Base-by-base conservation (phyloP, 2,329 filamentous ascomycete genomes). In the Emericellopsis cladophorae region DNA sequence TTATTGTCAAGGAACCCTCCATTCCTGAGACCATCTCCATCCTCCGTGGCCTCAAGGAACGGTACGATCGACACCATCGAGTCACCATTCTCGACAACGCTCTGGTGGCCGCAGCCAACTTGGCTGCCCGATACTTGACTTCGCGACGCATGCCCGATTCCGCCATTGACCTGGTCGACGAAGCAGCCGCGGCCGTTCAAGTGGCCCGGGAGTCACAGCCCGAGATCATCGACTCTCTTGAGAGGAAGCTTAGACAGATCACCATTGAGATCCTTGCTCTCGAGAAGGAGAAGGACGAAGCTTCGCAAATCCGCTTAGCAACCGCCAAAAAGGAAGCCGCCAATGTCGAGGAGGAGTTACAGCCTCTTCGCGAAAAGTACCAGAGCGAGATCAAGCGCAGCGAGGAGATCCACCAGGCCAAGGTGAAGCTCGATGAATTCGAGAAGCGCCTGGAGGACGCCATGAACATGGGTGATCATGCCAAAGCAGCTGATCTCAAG, bases 241-340 rank as follows among this genome's bases (percentile, higher is more conserved):
- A 98, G 64, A 81, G 92, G 49, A 86, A 81, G 54, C 72, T 88
- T 46, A 83, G 88, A 44, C 92, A 98, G 62, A 73, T 96, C 41
- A 83, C 94, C 61, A 98, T 98, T 51, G 92, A 98, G 62, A 98
- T 98, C 43, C 90, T 95, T 55, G 92, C 92, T 31, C 68, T 98
- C 38, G 81, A 87, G 49, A 84, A 90, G 54, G 92, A 98, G 59
- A 90, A 94, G 60, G 92, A 98, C 51, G 86, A 95, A 4, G 87
- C 88, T 5, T 95, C 92, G 18, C 84, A 89, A 60, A 65, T 79
- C 39, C 86, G 92, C 50, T 75, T 98, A 35, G 74, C 76, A 41
- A 77, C 84, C 51, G 92, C 92, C 41, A 87, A 82, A 55, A 84
- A 87, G 52, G 92, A 96, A 58, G 89, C 89, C 21, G 85, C 87